Percentiles rank a stretch among this genome's conserved stretches.
Evolutionary conservation across 148 eudicot genomes (phyloP).

Genomic region (Linanthus parryae): DNA sequence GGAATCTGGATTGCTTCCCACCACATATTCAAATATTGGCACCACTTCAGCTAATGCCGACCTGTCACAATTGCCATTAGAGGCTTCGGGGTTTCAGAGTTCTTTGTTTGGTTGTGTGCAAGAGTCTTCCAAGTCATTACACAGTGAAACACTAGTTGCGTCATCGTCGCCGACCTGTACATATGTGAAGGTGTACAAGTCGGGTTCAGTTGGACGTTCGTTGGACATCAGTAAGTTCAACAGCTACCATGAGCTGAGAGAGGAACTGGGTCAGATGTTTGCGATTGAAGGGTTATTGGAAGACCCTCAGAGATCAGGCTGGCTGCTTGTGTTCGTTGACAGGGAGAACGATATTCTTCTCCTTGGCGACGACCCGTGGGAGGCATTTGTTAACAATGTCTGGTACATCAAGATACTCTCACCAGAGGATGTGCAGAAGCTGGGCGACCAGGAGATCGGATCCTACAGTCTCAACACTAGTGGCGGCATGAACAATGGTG

Average conservation of each 20-base stretch:
- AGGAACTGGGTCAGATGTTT: constrained; percentile 91
- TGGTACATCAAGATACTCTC: constrained; percentile 97
- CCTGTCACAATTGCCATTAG: constrained; percentile 57
- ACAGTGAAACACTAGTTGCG: constrained; percentile 63
- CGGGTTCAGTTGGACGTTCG: constrained; percentile 93
- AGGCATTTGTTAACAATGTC: constrained; percentile 93
- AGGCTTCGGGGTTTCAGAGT: constrained; percentile 62
- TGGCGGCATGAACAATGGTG: constrained; percentile 27
- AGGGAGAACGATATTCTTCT: constrained; percentile 98
- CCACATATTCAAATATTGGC: constrained; percentile 56
- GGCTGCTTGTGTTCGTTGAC: constrained; percentile 99
- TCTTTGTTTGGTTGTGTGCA: constrained; percentile 56
- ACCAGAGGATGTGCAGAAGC: constrained; percentile 78
- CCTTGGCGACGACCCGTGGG: constrained; percentile 99
- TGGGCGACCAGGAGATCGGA: constrained; percentile 61
- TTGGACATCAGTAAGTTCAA: constrained; percentile 91
- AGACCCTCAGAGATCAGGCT: constrained; percentile 99
- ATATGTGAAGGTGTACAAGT: constrained; percentile 64
- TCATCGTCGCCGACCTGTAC: constrained; percentile 43
- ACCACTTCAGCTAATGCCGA: constrained; percentile 46
- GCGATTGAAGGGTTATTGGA: constrained; percentile 85
- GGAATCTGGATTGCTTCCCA: constrained; percentile 79
- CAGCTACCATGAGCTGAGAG: constrained; percentile 92
- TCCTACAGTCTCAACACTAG: constrained; percentile 21
- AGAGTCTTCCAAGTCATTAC: constrained; percentile 77